These are phyloP conservation scores for Pleurotus ostreatus DNA, from an alignment of 768 basidiomycete species.

Conservation along the genomic window DNA sequence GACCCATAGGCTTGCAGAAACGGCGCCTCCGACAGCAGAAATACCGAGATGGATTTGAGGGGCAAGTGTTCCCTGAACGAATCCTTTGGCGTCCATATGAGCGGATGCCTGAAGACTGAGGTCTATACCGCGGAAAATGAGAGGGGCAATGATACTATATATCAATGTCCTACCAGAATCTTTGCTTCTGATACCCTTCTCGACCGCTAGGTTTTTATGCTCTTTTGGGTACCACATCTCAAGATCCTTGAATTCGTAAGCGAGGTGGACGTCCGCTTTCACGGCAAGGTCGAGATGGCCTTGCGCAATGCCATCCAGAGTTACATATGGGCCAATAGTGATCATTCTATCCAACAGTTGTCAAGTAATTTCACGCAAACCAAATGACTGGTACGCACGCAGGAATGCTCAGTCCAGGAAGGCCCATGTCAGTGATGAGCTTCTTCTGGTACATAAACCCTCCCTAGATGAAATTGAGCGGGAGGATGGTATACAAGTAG, in stretches of 20 bases:
- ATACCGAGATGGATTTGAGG: neutral
- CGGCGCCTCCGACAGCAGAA: neutral
- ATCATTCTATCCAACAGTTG: neutral
- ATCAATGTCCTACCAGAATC: neutral
- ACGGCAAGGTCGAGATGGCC: neutral
- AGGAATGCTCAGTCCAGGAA: neutral
- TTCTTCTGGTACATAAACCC: neutral
- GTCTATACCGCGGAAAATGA: neutral
- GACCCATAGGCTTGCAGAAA: neutral
- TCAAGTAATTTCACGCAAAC: neutral
- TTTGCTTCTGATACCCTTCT: neutral
- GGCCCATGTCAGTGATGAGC: neutral
- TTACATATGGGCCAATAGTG: neutral
- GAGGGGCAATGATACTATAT: neutral
- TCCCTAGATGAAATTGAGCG: neutral
- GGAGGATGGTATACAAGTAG: neutral
- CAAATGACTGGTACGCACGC: neutral
- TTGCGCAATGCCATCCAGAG: neutral
- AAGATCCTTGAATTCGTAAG: neutral
- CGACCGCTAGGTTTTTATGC: neutral
- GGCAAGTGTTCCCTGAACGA: neutral
- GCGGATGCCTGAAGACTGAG: neutral
- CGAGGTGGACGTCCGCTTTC: neutral
- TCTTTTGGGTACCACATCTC: slow-evolving; percentile 2
- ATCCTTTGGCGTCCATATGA: neutral